phyloP scores from a whole-genome alignment of 805 yeast genomes.

The Wickerhamiella qilinensis region DNA sequence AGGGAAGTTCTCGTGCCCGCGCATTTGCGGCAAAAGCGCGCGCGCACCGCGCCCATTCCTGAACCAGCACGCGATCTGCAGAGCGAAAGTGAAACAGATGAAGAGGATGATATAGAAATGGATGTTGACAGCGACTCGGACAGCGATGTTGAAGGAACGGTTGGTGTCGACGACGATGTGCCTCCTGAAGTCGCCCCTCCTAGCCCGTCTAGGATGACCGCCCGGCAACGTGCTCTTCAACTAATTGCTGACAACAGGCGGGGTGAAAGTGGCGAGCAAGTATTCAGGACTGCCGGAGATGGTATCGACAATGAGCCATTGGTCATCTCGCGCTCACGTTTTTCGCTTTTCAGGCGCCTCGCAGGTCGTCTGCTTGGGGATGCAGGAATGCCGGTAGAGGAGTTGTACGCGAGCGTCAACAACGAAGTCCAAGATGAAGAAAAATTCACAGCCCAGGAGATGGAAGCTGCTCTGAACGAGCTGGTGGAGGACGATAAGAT shows the following conservation, averaged over 20 bases:
- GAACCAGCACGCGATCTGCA: constrained; percentile 30
- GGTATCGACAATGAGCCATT: background rate
- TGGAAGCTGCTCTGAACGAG: background rate
- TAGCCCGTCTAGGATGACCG: constrained; percentile 10
- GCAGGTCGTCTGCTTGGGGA: constrained; percentile 1
- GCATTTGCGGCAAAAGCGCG: constrained; percentile 18
- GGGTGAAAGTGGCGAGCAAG: no score
- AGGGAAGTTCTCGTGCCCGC: constrained; percentile 39
- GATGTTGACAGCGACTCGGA: constrained; percentile 6
- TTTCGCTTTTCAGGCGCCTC: background rate
- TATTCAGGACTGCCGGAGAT: background rate
- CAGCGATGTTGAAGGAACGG: background rate
- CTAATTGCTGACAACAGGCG: background rate
- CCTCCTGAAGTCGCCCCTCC: background rate
- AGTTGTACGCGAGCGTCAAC: background rate
- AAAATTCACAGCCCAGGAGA: background rate
- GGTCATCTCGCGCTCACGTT: background rate
- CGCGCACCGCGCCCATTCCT: constrained; percentile 16
- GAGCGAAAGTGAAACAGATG: constrained; percentile 23
- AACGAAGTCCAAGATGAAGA: background rate
- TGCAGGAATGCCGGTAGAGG: background rate
- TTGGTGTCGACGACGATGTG: constrained; percentile 4
- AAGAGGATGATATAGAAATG: constrained; percentile 24
- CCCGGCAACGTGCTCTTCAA: constrained; percentile 12
- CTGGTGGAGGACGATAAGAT: background rate